Evolutionary conservation across 1,139 yeast species (phyloP).

Genomic region (Candida freyschussii): DNA sequence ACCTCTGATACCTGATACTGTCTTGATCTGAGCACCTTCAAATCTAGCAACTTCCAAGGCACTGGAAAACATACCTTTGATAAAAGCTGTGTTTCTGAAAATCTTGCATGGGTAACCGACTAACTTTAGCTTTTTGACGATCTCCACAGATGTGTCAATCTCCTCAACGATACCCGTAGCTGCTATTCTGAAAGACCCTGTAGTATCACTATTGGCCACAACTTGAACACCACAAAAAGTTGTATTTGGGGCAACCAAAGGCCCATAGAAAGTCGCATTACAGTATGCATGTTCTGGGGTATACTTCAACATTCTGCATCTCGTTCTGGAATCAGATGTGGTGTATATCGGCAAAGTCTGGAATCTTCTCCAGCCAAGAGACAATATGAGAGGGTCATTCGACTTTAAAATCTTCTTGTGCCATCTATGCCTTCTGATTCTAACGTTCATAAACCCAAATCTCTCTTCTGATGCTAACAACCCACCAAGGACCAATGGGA

Average conservation of each 20-base stretch:
- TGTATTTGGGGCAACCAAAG: conserved; percentile 94
- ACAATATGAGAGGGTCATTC: conserved; percentile 89
- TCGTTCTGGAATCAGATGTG: conserved; percentile 93
- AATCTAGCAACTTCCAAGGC: conserved; percentile 94
- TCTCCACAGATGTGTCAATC: conserved; percentile 80
- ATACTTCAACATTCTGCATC: conserved; percentile 96
- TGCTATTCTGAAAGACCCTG: conserved; percentile 89
- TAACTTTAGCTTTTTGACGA: conserved; percentile 90
- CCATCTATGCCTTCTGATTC: conserved; percentile 98
- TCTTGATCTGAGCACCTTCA: conserved; percentile 95
- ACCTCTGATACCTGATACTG: conserved; percentile 96
- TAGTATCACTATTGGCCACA: conserved; percentile 76
- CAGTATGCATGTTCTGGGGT: conserved; percentile 98
- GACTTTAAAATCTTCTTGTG: conserved; percentile 93
- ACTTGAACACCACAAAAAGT: conserved; percentile 94
- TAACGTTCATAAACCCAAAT: conserved; percentile 87
- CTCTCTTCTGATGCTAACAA: conserved; percentile 84
- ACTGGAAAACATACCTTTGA: conserved; percentile 92
- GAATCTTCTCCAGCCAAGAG: conserved; percentile 97
- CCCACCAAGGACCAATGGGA: conserved; percentile 88
- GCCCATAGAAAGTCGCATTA: conserved; percentile 95
- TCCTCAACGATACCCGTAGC: conserved; percentile 98
- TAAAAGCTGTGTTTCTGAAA: conserved; percentile 93
- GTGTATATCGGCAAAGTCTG: conserved; percentile 95
- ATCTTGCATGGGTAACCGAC: conserved; percentile 94